Percentiles rank a stretch among this genome's conserved stretches.
Evolutionary conservation across 345 rosid genomes (phyloP).

Genomic region (Zanthoxylum bungeanum): DNA sequence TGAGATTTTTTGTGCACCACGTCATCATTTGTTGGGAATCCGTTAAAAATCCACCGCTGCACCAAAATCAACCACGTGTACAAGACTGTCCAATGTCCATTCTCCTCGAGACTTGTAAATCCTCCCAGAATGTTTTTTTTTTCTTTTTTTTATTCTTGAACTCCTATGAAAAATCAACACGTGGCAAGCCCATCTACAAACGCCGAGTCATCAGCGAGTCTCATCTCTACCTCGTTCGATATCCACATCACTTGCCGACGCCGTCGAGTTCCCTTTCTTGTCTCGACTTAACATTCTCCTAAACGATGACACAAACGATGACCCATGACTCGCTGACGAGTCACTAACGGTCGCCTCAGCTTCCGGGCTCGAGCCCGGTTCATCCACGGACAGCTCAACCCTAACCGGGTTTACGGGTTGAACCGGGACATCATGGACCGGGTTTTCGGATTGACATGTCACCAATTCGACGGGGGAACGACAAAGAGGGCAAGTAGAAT

Average conservation of each 20-base stretch:
- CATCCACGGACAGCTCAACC: constrained; percentile 13
- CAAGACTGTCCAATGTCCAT: too few relatives aligned
- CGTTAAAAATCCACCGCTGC: background rate
- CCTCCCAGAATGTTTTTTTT: background rate
- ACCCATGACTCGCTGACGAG: constrained; percentile 31
- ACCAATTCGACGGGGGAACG: constrained; percentile 63
- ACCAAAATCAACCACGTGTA: background rate
- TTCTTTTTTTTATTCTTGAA: background rate
- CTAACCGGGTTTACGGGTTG: background rate
- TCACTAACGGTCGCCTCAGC: constrained; percentile 27
- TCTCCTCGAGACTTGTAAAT: background rate
- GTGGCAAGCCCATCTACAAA: background rate
- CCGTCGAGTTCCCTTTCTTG: constrained; percentile 29
- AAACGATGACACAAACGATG: constrained; percentile 55
- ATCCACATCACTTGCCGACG: constrained; percentile 39
- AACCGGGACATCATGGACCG: background rate
- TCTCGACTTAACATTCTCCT: constrained; percentile 56
- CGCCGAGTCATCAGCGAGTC: background rate
- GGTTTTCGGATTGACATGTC: background rate
- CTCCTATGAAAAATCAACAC: background rate
- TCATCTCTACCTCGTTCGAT: constrained; percentile 41
- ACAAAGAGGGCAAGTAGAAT: constrained; percentile 90
- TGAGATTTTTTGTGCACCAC: background rate
- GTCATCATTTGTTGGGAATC: background rate
- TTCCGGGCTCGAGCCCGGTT: constrained; percentile 28